Conservation (phyloP, 306 rosid genomes). For the Argentina anserina region DNA sequence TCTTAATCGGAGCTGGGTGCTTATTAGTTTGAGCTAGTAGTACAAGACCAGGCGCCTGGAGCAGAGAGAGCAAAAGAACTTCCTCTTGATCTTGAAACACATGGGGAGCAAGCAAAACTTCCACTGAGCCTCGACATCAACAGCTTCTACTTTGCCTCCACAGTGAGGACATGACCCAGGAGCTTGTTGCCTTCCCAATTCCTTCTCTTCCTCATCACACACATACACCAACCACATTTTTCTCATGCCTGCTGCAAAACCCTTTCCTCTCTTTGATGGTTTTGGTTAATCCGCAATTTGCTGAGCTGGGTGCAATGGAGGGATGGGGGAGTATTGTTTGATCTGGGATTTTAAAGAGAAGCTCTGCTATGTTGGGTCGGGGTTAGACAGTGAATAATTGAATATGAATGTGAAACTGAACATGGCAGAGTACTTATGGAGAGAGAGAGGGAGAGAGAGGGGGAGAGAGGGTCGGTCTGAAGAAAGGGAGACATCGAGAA, state of each 20-base stretch:
- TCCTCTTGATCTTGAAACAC: conserved; percentile 78
- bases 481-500: background rate
- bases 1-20: background rate
- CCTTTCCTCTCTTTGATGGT: background rate
- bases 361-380: background rate
- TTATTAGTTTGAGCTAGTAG: conserved; percentile 19
- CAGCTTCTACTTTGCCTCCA: conserved; percentile 72
- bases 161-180: conserved; percentile 88
- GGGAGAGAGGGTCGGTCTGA: background rate
- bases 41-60: conserved; percentile 59
- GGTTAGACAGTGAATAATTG: background rate
- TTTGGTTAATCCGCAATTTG: background rate
- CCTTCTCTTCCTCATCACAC: conserved; percentile 65
- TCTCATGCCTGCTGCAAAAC: conserved; percentile 17
- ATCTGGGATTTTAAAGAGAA: background rate
- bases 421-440: conserved; percentile 6
- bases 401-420: background rate
- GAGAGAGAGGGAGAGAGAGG: too few species aligned
- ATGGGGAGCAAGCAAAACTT: conserved; percentile 64
- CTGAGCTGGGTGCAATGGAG: background rate
- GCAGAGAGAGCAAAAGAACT: conserved; percentile 71
- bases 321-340: background rate
- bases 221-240: conserved; percentile 69
- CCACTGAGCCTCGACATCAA: conserved; percentile 65
- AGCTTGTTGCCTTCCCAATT: conserved; percentile 68